These are phyloP conservation scores for Phytophthora niederhauseri DNA, from an alignment of 352 stramenopile genomes.

Conservation along the genomic window DNA sequence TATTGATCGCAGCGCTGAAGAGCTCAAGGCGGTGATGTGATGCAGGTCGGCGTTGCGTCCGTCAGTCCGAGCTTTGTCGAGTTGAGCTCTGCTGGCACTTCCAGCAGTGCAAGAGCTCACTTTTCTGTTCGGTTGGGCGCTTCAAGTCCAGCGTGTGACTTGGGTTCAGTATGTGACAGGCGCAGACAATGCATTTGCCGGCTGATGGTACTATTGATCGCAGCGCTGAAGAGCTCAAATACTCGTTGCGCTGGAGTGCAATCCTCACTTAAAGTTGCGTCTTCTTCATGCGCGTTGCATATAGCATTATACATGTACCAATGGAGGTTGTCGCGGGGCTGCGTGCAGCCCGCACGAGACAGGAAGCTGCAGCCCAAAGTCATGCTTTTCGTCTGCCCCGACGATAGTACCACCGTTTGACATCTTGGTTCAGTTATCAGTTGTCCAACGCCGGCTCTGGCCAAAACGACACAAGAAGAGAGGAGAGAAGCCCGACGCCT, in stretches of 20 bases:
- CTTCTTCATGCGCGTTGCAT: not conserved
- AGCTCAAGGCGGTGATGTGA: slow-evolving; percentile 14
- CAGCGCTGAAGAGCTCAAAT: not conserved
- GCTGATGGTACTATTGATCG: not conserved
- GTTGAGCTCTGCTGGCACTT: not conserved
- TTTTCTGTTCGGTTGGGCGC: slow-evolving; percentile 18
- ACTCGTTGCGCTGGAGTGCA: not conserved
- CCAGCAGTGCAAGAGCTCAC: slow-evolving; percentile 4
- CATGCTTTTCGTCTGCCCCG: not conserved
- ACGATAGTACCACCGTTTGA: not conserved
- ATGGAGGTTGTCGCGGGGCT: not conserved
- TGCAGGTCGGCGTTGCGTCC: not conserved
- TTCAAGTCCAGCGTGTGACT: slow-evolving; percentile 27
- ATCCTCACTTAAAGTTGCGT: not conserved
- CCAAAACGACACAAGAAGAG: not conserved
- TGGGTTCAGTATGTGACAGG: slow-evolving; percentile 20
- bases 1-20: too few relatives aligned
- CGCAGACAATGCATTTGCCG: not conserved
- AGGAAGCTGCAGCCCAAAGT: not conserved
- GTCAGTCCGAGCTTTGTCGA: too few relatives aligned
- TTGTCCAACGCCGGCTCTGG: not conserved
- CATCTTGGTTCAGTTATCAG: slow-evolving; percentile 15
- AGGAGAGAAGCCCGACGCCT: not conserved
- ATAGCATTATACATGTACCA: not conserved
- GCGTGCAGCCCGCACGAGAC: not conserved